Percentiles rank a stretch among this genome's conserved stretches.
phyloP scores from a whole-genome alignment of 192 early-diverging fungal genomes.

The Coemansia sp. region DNA sequence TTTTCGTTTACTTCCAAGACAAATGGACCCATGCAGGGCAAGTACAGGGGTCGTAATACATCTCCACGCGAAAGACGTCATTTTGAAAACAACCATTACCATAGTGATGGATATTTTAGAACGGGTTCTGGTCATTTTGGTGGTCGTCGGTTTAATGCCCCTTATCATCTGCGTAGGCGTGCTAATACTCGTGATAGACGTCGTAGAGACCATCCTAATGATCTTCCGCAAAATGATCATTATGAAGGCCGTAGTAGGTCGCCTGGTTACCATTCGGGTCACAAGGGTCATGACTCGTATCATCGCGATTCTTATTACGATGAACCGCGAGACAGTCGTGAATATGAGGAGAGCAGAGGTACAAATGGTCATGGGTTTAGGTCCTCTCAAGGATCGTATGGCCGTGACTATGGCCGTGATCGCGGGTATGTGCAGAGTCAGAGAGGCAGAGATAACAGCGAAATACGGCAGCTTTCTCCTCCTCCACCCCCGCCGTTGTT shows the following conservation, averaged over 20 bases:
- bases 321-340: constrained; percentile 4
- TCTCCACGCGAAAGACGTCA: not conserved
- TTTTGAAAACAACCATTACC: not conserved
- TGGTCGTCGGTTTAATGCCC: not conserved
- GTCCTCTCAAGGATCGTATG: constrained; percentile 10
- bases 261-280: constrained; percentile 15
- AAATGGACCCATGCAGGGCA: constrained; percentile 32
- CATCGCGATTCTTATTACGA: constrained; percentile 11
- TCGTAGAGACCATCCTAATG: constrained; percentile 24
- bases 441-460: not conserved
- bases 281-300: constrained; percentile 8
- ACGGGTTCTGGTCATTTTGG: not conserved
- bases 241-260: constrained; percentile 38
- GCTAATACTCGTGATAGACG: constrained; percentile 44
- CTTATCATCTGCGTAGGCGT: constrained; percentile 28
- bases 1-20: constrained; percentile 41
- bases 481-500: not conserved
- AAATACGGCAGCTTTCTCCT: not conserved
- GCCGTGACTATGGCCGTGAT: constrained; percentile 4
- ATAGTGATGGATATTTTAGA: constrained; percentile 5
- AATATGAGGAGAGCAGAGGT: constrained; percentile 12
- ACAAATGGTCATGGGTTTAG: constrained; percentile 6
- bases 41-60: constrained; percentile 39
- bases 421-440: constrained; percentile 7
- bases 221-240: constrained; percentile 7